Evolutionary conservation across 345 rosid species (phyloP).

Genomic region (Abelmoschus esculentus): DNA sequence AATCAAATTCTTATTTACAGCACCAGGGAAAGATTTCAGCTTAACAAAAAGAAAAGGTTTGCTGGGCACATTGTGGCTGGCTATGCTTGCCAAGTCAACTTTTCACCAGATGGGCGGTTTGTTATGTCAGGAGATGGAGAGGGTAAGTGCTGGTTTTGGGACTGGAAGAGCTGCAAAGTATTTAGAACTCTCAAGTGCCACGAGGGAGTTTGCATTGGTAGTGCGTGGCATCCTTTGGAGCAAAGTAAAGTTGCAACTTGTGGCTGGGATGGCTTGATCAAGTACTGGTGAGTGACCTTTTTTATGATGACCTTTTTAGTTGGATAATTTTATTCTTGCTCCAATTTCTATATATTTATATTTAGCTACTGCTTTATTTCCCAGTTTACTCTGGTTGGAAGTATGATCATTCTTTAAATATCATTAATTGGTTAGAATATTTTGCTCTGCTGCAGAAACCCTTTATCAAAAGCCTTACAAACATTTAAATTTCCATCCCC

Average conservation of each 20-base stretch:
- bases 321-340: constrained; percentile 4
- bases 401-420: not conserved
- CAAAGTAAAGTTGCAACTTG: constrained; percentile 98
- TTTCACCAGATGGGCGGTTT: constrained; percentile 97
- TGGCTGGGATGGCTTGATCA: constrained; percentile 98
- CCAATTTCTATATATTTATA: not conserved
- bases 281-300: constrained; percentile 70
- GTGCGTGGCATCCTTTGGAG: constrained; percentile 94
- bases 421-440: not conserved
- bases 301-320: not conserved
- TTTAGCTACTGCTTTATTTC: not conserved
- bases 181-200: constrained; percentile 90
- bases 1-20: constrained; percentile 92
- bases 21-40: constrained; percentile 91
- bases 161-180: constrained; percentile 96
- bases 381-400: not conserved
- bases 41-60: constrained; percentile 93
- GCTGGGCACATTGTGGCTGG: constrained; percentile 92
- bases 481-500: not conserved
- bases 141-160: constrained; percentile 99
- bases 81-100: constrained; percentile 96
- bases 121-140: constrained; percentile 99
- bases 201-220: constrained; percentile 75
- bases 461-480: not conserved
- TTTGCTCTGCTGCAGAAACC: not conserved